Evolutionary conservation across 2,329 filamentous ascomycete species (phyloP).

Genomic region (Blumeriella jaapii): DNA sequence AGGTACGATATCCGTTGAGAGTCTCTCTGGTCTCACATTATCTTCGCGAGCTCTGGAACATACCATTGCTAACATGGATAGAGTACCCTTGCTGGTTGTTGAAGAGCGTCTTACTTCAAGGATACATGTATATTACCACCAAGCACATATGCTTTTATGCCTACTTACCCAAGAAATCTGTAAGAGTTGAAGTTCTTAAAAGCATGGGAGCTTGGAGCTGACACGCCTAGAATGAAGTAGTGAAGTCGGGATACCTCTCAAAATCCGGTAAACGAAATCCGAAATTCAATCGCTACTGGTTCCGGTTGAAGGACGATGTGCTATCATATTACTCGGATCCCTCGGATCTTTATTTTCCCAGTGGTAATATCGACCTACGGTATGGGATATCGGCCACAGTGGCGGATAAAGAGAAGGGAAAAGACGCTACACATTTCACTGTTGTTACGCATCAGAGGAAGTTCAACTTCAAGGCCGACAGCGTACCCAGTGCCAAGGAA

Average conservation of each 20-base stretch:
- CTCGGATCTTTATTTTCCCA: constrained; percentile 80
- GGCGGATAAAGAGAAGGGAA: constrained; percentile 57
- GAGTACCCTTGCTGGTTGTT: constrained; percentile 92
- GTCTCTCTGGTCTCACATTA: not conserved
- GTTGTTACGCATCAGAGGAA: constrained; percentile 73
- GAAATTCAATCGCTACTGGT: constrained; percentile 86
- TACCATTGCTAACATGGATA: constrained; percentile 25
- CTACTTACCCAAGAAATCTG: constrained; percentile 86
- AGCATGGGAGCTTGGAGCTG: constrained; percentile 5
- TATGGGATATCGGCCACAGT: constrained; percentile 83
- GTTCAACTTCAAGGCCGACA: constrained; percentile 85
- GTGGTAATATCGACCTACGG: constrained; percentile 81
- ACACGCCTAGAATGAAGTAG: constrained; percentile 49
- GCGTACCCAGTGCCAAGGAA: constrained; percentile 76
- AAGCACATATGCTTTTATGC: constrained; percentile 96
- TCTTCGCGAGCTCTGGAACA: not conserved
- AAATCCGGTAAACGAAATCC: constrained; percentile 85
- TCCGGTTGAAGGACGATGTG: constrained; percentile 82
- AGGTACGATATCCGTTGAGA: constrained; percentile 34
- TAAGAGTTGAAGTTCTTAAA: constrained; percentile 32
- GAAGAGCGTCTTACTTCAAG: constrained; percentile 83
- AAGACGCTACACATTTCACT: constrained; percentile 65
- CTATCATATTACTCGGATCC: constrained; percentile 80
- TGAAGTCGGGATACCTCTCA: constrained; percentile 78
- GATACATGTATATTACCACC: constrained; percentile 90